Evolutionary conservation across 2,329 filamentous ascomycete species (phyloP).

Genomic region (Botrytis fragariae): DNA sequence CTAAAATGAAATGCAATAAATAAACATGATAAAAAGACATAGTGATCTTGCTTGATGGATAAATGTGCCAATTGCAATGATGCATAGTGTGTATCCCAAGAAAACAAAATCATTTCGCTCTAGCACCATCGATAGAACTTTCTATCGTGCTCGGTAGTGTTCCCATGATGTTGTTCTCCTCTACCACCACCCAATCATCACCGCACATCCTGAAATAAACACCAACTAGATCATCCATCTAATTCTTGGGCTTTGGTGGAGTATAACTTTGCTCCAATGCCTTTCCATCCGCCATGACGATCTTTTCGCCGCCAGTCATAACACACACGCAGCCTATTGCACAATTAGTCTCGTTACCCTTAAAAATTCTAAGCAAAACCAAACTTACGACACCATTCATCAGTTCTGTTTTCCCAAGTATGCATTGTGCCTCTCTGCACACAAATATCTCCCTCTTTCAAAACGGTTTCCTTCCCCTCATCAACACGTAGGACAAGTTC

Average conservation of each 20-base stretch:
- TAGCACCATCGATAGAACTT: background rate
- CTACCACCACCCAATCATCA: background rate
- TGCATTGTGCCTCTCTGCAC: constrained; percentile 42
- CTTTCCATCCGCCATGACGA: constrained; percentile 41
- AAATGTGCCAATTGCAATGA: background rate
- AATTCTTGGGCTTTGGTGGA: background rate
- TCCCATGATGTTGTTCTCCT: background rate
- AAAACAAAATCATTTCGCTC: background rate
- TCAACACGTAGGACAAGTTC: constrained; percentile 43
- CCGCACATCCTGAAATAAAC: background rate
- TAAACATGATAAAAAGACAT: too few relatives aligned
- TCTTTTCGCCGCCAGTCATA: constrained; percentile 43
- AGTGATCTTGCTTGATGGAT: background rate
- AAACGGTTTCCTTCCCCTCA: constrained; percentile 41
- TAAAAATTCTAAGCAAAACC: too few relatives aligned
- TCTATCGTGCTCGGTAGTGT: background rate
- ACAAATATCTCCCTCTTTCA: constrained; percentile 42
- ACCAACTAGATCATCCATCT: background rate
- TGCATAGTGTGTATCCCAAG: background rate
- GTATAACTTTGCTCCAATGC: constrained; percentile 35
- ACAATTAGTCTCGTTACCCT: background rate
- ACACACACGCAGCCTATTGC: constrained; percentile 36
- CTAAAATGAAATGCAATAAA: background rate
- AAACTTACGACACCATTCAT: constrained; percentile 1
- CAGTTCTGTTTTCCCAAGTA: constrained; percentile 15